These are phyloP conservation scores for Exophiala dermatitidis DNA, from an alignment of 2,329 filamentous ascomycete species.

Conservation along the genomic window DNA sequence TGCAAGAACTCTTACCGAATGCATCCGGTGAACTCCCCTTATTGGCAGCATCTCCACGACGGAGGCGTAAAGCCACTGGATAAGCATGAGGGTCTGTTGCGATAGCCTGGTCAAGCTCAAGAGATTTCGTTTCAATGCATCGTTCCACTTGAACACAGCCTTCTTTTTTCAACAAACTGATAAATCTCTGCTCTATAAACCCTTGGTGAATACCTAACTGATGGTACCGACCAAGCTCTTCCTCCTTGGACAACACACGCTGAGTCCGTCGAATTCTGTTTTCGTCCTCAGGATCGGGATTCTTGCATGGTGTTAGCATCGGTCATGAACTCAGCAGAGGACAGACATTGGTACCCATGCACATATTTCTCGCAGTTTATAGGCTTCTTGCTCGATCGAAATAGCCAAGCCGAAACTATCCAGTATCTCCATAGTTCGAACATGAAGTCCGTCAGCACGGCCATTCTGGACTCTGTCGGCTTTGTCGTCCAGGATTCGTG, in stretches of 20 bases:
- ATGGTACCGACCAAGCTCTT: constrained; percentile 55
- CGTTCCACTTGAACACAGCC: constrained; percentile 51
- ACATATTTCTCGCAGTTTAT: constrained; percentile 57
- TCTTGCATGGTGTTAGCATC: background rate
- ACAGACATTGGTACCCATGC: constrained; percentile 39
- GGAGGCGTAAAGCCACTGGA: background rate
- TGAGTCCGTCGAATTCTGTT: constrained; percentile 52
- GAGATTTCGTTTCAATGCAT: constrained; percentile 46
- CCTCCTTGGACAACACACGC: constrained; percentile 56
- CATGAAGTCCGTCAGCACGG: constrained; percentile 52
- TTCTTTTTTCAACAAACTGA: constrained; percentile 46
- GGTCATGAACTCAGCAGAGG: background rate
- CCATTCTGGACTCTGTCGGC: constrained; percentile 31
- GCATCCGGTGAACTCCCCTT: background rate
- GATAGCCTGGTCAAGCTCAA: background rate
- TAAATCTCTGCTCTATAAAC: constrained; percentile 59
- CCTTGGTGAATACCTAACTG: constrained; percentile 65
- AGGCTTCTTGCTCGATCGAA: constrained; percentile 57
- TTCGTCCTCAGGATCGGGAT: background rate
- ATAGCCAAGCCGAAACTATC: constrained; percentile 60
- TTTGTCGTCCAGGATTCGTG: constrained; percentile 43
- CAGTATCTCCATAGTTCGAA: constrained; percentile 62
- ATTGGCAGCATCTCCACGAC: constrained; percentile 42
- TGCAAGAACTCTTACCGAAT: background rate
- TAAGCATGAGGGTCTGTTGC: background rate